These are phyloP conservation scores for Talaromyces islandicus DNA, from an alignment of 2,329 filamentous ascomycete species.

Conservation along the genomic window DNA sequence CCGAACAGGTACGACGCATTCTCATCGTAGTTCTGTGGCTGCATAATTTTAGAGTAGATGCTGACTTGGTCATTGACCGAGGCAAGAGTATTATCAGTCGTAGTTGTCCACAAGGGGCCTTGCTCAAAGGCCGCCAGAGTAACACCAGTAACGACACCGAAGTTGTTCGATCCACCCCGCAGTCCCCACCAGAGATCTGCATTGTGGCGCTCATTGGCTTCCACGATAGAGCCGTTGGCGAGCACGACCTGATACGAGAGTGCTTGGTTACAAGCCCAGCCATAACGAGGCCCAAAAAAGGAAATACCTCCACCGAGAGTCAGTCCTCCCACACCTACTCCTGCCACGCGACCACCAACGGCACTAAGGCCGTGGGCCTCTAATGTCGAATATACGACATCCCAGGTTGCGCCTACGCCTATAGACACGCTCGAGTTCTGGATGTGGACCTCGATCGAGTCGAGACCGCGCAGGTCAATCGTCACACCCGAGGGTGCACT, in stretches of 20 bases:
- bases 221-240: not conserved
- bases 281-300: no score
- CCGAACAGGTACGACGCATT: not conserved
- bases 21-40: not conserved
- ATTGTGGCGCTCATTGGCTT: not conserved
- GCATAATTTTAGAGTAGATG: not conserved
- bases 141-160: not conserved
- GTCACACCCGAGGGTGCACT: not conserved
- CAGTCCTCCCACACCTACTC: conserved; percentile 2
- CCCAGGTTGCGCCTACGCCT: not conserved
- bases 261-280: no score
- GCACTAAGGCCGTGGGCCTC: not conserved
- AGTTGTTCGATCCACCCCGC: not conserved
- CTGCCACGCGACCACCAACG: not conserved
- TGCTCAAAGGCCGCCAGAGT: conserved; percentile 14
- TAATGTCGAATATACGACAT: not conserved
- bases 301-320: not conserved
- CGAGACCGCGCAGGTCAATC: not conserved
- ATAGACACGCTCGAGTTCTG: not conserved
- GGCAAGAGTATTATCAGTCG: not conserved
- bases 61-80: not conserved
- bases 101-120: conserved; percentile 8
- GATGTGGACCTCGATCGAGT: not conserved
- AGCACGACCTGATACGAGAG: no score
- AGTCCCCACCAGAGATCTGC: conserved; percentile 2